Conservation (phyloP, 768 basidiomycete genomes). For the Lentinus tigrinus region DNA sequence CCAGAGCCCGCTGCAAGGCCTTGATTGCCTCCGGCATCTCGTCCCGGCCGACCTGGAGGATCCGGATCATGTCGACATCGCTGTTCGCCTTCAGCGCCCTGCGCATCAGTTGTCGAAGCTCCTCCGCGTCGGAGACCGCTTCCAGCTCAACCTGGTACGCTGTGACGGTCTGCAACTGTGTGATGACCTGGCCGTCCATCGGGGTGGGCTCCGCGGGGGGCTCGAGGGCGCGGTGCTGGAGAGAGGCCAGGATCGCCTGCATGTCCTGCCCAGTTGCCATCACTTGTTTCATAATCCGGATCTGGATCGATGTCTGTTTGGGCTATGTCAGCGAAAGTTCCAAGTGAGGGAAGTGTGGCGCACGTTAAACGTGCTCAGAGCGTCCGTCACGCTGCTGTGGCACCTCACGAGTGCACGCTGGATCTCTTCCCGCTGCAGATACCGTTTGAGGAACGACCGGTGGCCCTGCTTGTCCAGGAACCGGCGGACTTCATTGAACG, state of each 20-base stretch:
- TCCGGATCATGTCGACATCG: slow-evolving; percentile 64
- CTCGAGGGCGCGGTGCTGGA: slow-evolving; percentile 8
- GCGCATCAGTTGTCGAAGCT: slow-evolving; percentile 59
- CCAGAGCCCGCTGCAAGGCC: slow-evolving; percentile 69
- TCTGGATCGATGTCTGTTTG: slow-evolving; percentile 45
- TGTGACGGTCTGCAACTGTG: slow-evolving; percentile 25
- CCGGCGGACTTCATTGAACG: slow-evolving; percentile 43
- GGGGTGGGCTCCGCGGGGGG: slow-evolving; percentile 10
- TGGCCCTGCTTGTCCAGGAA: slow-evolving; percentile 60
- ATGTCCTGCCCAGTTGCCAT: slow-evolving; percentile 38
- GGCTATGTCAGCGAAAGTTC: neutral
- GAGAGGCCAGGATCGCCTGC: slow-evolving; percentile 34
- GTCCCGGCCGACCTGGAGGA: slow-evolving; percentile 59
- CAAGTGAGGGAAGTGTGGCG: slow-evolving; percentile 11
- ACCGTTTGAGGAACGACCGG: slow-evolving; percentile 76
- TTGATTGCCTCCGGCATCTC: slow-evolving; percentile 84
- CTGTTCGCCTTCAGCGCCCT: slow-evolving; percentile 53
- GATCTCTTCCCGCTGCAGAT: slow-evolving; percentile 73
- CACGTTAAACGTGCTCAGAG: slow-evolving; percentile 55
- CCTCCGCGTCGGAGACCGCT: slow-evolving; percentile 48
- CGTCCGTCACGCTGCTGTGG: slow-evolving; percentile 52
- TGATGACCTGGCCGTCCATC: neutral
- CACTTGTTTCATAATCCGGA: slow-evolving; percentile 47
- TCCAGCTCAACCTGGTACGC: slow-evolving; percentile 40
- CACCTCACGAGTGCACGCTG: slow-evolving; percentile 49